Percentiles rank a stretch among this genome's conserved stretches.
Conservation (phyloP, 192 early-diverging fungal genomes). For the Linnemannia exigua region DNA sequence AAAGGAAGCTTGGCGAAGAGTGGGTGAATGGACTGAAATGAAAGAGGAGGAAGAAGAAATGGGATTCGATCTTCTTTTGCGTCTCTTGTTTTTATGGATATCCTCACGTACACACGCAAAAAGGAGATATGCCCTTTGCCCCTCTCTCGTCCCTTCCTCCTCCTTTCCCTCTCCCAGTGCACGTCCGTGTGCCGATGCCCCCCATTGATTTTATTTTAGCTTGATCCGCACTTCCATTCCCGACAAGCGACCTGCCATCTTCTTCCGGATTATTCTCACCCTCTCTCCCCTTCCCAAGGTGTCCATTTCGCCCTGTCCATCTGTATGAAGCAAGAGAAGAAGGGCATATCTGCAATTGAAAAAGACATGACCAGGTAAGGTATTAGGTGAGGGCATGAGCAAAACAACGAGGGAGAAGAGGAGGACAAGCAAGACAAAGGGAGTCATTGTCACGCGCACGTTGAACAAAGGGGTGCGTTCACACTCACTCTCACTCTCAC, state of each 20-base stretch:
- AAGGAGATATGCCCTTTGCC: background rate
- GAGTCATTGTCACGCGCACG: background rate
- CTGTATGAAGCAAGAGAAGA: background rate
- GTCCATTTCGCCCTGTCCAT: background rate
- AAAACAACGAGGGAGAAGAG: background rate
- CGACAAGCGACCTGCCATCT: background rate
- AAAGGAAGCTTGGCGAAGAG: slow-evolving; percentile 1
- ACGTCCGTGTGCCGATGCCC: background rate
- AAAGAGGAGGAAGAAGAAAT: background rate
- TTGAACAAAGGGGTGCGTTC: background rate
- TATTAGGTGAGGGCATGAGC: background rate
- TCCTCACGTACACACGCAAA: background rate
- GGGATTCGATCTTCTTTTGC: background rate
- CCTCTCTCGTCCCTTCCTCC: background rate
- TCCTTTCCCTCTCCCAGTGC: background rate
- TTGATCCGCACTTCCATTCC: background rate
- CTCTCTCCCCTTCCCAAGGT: background rate
- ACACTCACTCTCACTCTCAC: background rate
- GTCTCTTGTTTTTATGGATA: background rate
- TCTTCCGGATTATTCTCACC: background rate
- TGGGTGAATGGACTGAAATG: background rate
- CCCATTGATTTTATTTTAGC: background rate
- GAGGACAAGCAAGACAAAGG: background rate
- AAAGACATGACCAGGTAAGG: background rate
- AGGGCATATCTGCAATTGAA: background rate